Base-by-base conservation (phyloP, 176 grass and related monocot species). In the Eremochloa ophiuroides region DNA sequence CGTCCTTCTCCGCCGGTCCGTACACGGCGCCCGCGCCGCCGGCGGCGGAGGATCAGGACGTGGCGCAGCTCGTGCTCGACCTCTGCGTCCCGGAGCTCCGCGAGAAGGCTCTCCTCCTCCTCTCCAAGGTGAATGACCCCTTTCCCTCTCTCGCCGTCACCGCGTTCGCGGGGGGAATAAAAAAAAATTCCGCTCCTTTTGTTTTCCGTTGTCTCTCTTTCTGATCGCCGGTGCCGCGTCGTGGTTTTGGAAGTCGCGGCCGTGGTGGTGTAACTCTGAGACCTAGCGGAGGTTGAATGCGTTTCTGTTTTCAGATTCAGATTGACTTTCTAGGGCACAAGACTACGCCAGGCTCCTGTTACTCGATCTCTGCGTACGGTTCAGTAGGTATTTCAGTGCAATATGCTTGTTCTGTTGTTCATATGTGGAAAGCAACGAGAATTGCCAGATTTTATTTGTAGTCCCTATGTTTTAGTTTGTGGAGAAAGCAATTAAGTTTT, bases 1-100 rank as follows among this genome's bases (percentile, higher is more conserved):
- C 92, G 37, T 71, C 84, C 22, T 75, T 93, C 87, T 84, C 88
- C 65, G 78, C 84, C 13, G 89, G 64, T 4, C 46, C 47, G 5
- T 78, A 72, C 27, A 75, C 78, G 17, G 77, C 70, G 18, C 69
- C 81, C 22, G 79, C 85, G 53, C 71, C 76, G 34, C 72, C 80
- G n/a, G 41, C 23, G 40, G 88, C 81, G 81, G 95, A 98, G 27
- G 66, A 88, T 44, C 85, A 76, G 26, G 86, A 88, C 22, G 92
- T 86, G n/a, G 95, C 91, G 85, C 90, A 93, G 74, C 90, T 98
- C 66, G 92, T 95, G 66, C 86, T 98, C 50, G 82, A 98, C 66
- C 81, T 98, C 55, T 95, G 88, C 86, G 76, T 89, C 61, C 90
- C 92, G 23, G 92, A 91, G 65, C 90, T 88, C 81, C 86, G 95